Evolutionary conservation across 495 filamentous ascomycete genomes (phyloP).

Genomic region (Daldinia loculata): DNA sequence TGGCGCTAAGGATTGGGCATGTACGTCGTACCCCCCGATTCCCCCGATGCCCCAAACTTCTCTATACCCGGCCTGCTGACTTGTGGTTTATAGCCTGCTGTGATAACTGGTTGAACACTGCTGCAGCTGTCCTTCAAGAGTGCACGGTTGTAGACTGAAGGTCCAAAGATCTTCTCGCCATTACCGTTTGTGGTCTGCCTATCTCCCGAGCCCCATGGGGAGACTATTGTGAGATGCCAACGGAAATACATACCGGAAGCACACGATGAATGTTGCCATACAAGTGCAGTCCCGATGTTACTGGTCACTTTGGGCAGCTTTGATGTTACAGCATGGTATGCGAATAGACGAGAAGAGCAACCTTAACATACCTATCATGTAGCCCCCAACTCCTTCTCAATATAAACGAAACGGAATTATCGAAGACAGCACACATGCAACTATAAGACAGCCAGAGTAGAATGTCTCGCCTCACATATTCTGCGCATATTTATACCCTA

Average conservation of each 20-base stretch:
- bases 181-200: slow-evolving; percentile 16
- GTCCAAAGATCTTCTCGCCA: slow-evolving; percentile 16
- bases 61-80: slow-evolving; percentile 23
- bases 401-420: slow-evolving; percentile 17
- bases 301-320: slow-evolving; percentile 16
- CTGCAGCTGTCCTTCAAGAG: slow-evolving; percentile 10
- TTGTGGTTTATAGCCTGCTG: background rate
- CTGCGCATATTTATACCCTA: background rate
- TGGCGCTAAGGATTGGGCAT: slow-evolving; percentile 31
- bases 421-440: background rate
- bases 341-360: slow-evolving; percentile 19
- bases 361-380: background rate
- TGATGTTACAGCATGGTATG: slow-evolving; percentile 5
- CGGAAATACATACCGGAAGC: slow-evolving; percentile 12
- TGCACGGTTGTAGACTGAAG: background rate
- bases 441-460: slow-evolving; percentile 1
- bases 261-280: slow-evolving; percentile 30
- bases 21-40: slow-evolving; percentile 19
- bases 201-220: slow-evolving; percentile 39
- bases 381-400: background rate
- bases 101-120: slow-evolving; percentile 9
- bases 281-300: slow-evolving; percentile 29
- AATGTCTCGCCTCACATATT: slow-evolving; percentile 6
- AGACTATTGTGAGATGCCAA: slow-evolving; percentile 19
- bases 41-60: slow-evolving; percentile 29